phyloP scores from a whole-genome alignment of 805 yeast genomes.

The Myxozyma kluyveri region DNA sequence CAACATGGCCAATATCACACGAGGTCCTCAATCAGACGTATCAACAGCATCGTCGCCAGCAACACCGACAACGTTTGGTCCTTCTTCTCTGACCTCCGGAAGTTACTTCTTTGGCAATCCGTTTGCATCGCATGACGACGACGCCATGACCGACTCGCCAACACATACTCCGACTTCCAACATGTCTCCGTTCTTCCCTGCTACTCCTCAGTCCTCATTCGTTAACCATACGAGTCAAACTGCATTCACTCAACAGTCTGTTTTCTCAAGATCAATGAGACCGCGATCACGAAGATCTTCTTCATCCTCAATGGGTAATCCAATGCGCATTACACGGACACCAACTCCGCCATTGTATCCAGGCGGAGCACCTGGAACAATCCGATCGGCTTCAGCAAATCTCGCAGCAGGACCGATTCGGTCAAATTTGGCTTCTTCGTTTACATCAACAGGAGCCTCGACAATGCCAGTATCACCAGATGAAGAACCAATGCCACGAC shows the following conservation, averaged over 20 bases:
- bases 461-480: constrained; percentile 2
- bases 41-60: not conserved
- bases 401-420: not conserved
- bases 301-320: not conserved
- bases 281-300: not conserved
- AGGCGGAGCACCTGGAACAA: too few relatives aligned
- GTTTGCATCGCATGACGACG: not conserved
- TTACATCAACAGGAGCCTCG: not conserved
- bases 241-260: not conserved
- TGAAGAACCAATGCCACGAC: constrained; percentile 18
- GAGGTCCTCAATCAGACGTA: too few relatives aligned
- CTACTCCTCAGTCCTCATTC: too few relatives aligned
- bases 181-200: not conserved
- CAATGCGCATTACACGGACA: not conserved
- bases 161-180: not conserved
- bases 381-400: too few relatives aligned
- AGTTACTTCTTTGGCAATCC: not conserved
- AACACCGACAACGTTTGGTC: not conserved
- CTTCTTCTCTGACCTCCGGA: not conserved
- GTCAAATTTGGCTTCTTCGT: not conserved
- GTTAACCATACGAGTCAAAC: too few relatives aligned
- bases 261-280: not conserved
- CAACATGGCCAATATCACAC: too few relatives aligned
- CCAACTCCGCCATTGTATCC: not conserved
- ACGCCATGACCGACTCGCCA: not conserved